phyloP scores from a whole-genome alignment of 495 filamentous ascomycete genomes.

The Apodospora peruviana region DNA sequence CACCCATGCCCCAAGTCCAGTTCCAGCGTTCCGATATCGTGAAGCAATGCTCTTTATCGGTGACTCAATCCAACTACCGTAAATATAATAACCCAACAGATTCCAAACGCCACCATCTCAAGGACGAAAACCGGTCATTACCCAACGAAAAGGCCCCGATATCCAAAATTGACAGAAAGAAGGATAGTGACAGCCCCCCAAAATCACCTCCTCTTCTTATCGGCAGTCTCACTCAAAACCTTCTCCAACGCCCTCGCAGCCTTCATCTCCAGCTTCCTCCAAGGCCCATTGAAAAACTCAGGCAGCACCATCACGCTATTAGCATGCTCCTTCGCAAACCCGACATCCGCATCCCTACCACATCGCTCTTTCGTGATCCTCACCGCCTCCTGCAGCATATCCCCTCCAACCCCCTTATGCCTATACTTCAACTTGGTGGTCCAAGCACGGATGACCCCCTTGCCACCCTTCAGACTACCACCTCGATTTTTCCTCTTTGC shows the following conservation, averaged over 20 bases:
- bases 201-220: slow-evolving; percentile 30
- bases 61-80: too few species aligned
- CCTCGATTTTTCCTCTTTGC: slow-evolving; percentile 19
- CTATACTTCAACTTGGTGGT: slow-evolving; percentile 64
- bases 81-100: neutral
- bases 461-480: slow-evolving; percentile 31
- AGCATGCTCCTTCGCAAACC: slow-evolving; percentile 64
- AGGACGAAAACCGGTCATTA: neutral
- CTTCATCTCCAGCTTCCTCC: slow-evolving; percentile 51
- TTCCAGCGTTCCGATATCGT: neutral
- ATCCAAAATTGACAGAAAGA: too few species aligned
- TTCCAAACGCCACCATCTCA: neutral
- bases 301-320: slow-evolving; percentile 58
- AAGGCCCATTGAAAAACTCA: slow-evolving; percentile 51
- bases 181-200: too few species aligned
- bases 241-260: slow-evolving; percentile 48
- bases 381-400: slow-evolving; percentile 63
- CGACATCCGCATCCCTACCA: slow-evolving; percentile 52
- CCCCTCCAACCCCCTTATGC: slow-evolving; percentile 59
- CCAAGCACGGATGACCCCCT: slow-evolving; percentile 65
- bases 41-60: too few species aligned
- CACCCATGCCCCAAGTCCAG: neutral
- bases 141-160: neutral
- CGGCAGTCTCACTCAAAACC: slow-evolving; percentile 32
- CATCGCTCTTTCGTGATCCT: slow-evolving; percentile 49